Conservation (phyloP, 2,329 filamentous ascomycete genomes). For the Botrytis medusae region DNA sequence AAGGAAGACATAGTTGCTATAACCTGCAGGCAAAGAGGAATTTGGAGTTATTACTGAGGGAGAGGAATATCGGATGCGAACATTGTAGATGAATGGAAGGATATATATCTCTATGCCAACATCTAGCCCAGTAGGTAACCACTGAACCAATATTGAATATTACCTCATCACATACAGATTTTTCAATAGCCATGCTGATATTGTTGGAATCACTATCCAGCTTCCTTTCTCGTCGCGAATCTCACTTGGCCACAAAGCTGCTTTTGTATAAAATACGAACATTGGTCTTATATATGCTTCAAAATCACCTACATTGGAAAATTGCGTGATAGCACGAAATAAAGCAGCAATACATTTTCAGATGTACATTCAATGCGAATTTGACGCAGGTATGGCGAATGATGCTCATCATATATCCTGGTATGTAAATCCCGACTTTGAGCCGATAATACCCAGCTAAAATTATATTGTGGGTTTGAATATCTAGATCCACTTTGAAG, state of each 20-base stretch:
- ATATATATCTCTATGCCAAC: neutral
- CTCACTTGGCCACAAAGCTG: neutral
- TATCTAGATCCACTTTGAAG: neutral
- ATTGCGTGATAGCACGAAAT: neutral
- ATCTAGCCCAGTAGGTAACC: neutral
- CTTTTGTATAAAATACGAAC: neutral
- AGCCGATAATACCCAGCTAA: neutral
- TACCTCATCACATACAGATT: slow-evolving; percentile 1
- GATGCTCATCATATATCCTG: neutral
- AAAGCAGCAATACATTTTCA: neutral
- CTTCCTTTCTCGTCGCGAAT: neutral
- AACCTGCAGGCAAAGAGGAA: neutral
- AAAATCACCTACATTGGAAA: neutral
- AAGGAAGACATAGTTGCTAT: neutral
- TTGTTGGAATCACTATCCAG: neutral
- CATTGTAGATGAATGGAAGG: neutral
- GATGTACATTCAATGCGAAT: neutral
- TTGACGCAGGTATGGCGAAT: slow-evolving; percentile 7
- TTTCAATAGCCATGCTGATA: neutral
- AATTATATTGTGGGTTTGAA: neutral
- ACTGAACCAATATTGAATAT: neutral
- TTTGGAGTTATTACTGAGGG: neutral
- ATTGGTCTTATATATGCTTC: neutral
- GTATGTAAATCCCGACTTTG: neutral
- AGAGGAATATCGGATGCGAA: neutral